Base-by-base conservation (phyloP, 2,329 filamentous ascomycete species). In the Epichloe amarillans region DNA sequence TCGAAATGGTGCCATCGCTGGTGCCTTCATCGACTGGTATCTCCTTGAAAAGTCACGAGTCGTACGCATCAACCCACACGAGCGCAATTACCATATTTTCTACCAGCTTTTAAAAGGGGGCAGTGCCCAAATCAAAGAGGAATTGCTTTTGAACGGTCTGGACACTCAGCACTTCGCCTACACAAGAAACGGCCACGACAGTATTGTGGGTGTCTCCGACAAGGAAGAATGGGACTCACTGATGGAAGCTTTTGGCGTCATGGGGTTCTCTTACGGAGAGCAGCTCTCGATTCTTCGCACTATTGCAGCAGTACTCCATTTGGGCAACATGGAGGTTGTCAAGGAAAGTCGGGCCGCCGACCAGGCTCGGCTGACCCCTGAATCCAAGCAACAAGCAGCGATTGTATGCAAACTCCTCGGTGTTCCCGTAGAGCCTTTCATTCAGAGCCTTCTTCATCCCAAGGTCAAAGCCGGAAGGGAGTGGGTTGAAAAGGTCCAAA, bases 401-500 rank as follows among this genome's bases (percentile, higher is more conserved):
- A 86, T 82, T 57, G 87, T 94, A 6, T 96, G 90, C 62, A 76
- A 79, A 43, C 77, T 98, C 30, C 77, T 97, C 5, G 91, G 90
- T 0, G 90, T 98, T 17, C 79, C 86, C 2, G 63, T 85, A 0
- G 90, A 96, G 39, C 80, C 86, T 2, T 98, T 98, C 57, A 74
- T 95, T 11, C 87, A 89, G 63, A 90, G 88, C 0, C 72, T 98
- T 5, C 74, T 98, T 11, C 93, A 97, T 62, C 93, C 93, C 10
- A 87, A 82, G 52, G 94, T 98, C 40, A 96, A 95, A 68, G 93
- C 93, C 41, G 93, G 93, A 19, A 82, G 90, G 49, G 93, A 98
- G 69, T 97, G 91, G 93, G 93, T 98, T 2, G 90, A 97, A 64
- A 98, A 97, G 66, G 90, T 94, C 1, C 93, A 98, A 64, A 97